Evolutionary conservation across 768 basidiomycete genomes (phyloP).

Genomic region (Mycena filopes): DNA sequence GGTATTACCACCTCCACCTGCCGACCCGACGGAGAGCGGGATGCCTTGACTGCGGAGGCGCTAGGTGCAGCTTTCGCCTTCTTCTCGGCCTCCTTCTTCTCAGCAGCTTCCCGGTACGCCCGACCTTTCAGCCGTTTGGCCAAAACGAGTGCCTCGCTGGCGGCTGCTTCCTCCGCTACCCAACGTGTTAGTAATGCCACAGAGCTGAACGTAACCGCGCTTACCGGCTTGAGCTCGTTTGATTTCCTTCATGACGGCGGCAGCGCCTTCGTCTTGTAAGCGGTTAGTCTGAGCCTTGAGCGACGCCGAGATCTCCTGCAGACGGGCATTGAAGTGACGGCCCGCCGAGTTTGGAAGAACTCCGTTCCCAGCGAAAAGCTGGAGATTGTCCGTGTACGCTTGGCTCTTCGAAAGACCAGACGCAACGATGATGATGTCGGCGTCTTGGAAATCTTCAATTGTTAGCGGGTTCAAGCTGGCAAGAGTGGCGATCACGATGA

Average conservation of each 20-base stretch:
- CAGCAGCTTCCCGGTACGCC: conserved; percentile 71
- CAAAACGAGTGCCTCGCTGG: conserved; percentile 53
- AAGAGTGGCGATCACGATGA: conserved; percentile 75
- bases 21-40: conserved; percentile 49
- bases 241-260: conserved; percentile 72
- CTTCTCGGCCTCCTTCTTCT: conserved; percentile 46
- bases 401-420: conserved; percentile 86
- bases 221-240: conserved; percentile 69
- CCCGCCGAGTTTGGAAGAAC: conserved; percentile 82
- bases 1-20: conserved; percentile 70
- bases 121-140: conserved; percentile 83
- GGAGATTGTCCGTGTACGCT: conserved; percentile 82
- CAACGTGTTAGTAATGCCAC: conserved; percentile 26
- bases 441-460: conserved; percentile 79
- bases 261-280: conserved; percentile 72
- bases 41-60: conserved; percentile 27
- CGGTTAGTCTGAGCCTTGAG: conserved; percentile 75
- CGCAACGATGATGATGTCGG: conserved; percentile 88
- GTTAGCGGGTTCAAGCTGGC: conserved; percentile 76
- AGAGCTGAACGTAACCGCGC: conserved; percentile 30
- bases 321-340: conserved; percentile 88
- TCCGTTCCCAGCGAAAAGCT: conserved; percentile 73
- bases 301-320: conserved; percentile 68
- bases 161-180: conserved; percentile 61
- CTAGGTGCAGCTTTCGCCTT: conserved; percentile 29